A percentile compares a stretch with the other conserved stretches of the same genome.
These are phyloP conservation scores for Botrytis tulipae DNA, from an alignment of 2,329 filamentous ascomycete species.

Conservation along the genomic window DNA sequence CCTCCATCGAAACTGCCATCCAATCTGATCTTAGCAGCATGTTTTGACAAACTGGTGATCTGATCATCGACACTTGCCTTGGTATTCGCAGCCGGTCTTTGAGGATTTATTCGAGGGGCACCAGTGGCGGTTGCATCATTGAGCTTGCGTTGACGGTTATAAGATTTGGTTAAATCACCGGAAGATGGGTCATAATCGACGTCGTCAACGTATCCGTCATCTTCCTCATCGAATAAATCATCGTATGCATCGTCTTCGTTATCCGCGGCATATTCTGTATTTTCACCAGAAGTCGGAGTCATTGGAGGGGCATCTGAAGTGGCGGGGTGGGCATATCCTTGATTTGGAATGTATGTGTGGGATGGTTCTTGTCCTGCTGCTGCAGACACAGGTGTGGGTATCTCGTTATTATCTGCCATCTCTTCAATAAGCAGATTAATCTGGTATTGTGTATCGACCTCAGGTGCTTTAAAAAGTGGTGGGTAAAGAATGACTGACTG, in stretches of 20 bases:
- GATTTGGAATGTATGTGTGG: conserved; percentile 49
- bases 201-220: conserved; percentile 60
- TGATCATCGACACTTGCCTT: conserved; percentile 81
- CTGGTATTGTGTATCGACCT: neutral
- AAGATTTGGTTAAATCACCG: conserved; percentile 73
- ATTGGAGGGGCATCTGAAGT: conserved; percentile 38
- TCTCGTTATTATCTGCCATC: conserved; percentile 27
- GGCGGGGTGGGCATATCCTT: conserved; percentile 45
- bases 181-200: conserved; percentile 55
- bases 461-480: neutral
- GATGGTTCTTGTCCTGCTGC: conserved; percentile 47
- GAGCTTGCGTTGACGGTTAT: conserved; percentile 78
- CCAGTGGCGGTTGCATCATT: conserved; percentile 48
- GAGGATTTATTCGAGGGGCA: conserved; percentile 68
- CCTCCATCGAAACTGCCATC: conserved; percentile 57
- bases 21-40: conserved; percentile 82
- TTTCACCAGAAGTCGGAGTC: conserved; percentile 35
- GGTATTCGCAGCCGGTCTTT: conserved; percentile 78
- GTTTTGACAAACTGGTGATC: conserved; percentile 76
- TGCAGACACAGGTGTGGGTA: conserved; percentile 24
- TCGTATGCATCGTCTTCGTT: conserved; percentile 46
- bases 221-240: conserved; percentile 56
- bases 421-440: neutral
- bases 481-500: conserved; percentile 12
- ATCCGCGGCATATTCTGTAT: conserved; percentile 39